Base-by-base conservation (phyloP, 208 protist species). In the Zelonia costaricensis region DNA sequence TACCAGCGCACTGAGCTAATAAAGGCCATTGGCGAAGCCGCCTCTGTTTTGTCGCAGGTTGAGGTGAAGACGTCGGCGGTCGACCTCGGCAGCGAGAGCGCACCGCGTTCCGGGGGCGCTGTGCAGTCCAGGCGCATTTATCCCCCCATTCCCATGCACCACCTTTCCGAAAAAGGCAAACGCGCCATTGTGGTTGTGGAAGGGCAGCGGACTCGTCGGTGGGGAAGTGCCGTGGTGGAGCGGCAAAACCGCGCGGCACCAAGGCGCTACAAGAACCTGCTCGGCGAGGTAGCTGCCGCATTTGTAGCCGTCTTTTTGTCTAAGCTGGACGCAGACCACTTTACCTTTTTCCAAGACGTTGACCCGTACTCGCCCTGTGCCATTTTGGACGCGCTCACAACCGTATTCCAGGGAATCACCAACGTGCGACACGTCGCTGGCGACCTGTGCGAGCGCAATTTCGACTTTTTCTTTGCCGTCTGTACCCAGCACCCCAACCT, bases 311-410 rank as follows among this genome's bases (percentile, higher is more conserved):
- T 71, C 16, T 74, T 92, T 60, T 69, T 92, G 23, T 25, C 39
- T 23, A 77, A 76, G 25, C 53, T 64, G 23, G 78, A 86, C 18
- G 61, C 60, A 7, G 82, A 90, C 40, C 80, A 93, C 67, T 74
- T 74, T 51, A 55, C 71, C 5, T 93, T 93, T 74, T 90, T 90
- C 53, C 70, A 80, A 45, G 73, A 78, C 15, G 47, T 15, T 23
- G 87, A 93, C 48, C 78, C 81, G 1, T 89, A 88, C 54, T 82
- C 77, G 0, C 82, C 87, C 23, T 70, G 62, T 27, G 83, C 59
- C 7, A 66, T 80, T 25, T 51, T 82, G 9, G 78, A 74, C 38
- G 53, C 72, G 0, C 60, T 88, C 10, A 66, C 68, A 6, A 52
- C 53, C 40, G 40, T 82, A 28, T 79, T 88, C 40, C 71, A 77